Evolutionary conservation across 2,329 filamentous ascomycete genomes (phyloP), one percentile per base, ranked within the genome.

Genomic region (Neonectria coccinea): DNA sequence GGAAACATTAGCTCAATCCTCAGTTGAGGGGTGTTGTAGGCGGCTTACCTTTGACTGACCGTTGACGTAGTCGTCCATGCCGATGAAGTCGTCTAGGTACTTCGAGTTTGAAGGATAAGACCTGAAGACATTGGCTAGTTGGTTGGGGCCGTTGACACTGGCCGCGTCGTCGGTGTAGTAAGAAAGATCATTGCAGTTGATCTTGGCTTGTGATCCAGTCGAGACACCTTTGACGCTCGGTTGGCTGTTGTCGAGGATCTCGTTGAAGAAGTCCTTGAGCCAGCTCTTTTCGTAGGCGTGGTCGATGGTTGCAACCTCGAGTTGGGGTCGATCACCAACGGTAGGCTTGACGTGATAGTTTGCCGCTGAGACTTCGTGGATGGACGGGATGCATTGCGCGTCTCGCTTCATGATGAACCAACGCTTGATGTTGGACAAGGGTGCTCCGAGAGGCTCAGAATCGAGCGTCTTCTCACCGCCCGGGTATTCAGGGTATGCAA

Each of bases 251-350:
- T 65, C 41, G 5, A 67, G 20, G 9, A 68, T 68, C 0, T 20
- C 11, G 0, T 0, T 16, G n/a, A 62, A 66, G 11, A 56, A 69
- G 5, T 69, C 57, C 22, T 47, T 22, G 0, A 69, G 52, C 54
- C 59, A 64, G 5, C 56, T 67, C 63, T 69, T 69, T 27, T 68
- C 67, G 2, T 59, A 69, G 1, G 66, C 44, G 11, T 68, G 67
- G 20, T 69, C 67, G 0, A 56, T 66, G 12, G 39, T 54, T 29
- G 44, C 33, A 18, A 50, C 20, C 14, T 29, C 27, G 4, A 12
- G 29, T 10, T 25, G 20, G 20, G 22, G n/a, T 31, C 36, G 31
- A 2, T 2, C 9, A 8, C 18, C 6, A 16, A 1, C 4, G 12
- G 44, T 3, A 27, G 22, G 22, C 22, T 9, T 39, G 20, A 20